Evolutionary conservation across 2,329 filamentous ascomycete genomes (phyloP).

Genomic region (Claviceps africana): DNA sequence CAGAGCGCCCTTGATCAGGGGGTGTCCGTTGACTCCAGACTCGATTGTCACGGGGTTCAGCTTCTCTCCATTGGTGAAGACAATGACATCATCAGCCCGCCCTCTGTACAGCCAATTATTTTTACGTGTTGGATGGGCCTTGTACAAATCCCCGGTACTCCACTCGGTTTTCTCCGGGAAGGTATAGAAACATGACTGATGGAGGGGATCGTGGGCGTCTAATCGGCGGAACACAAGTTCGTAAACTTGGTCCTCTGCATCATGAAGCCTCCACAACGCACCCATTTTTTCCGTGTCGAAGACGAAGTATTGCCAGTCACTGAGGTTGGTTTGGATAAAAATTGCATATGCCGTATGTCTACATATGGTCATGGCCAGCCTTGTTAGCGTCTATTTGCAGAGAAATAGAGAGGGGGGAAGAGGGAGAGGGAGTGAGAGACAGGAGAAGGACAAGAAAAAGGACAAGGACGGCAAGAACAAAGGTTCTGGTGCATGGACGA

Average conservation of each 20-base stretch:
- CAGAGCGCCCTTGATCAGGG: conserved; percentile 16
- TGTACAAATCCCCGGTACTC: conserved; percentile 23
- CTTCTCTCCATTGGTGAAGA: conserved; percentile 28
- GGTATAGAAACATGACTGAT: conserved; percentile 22
- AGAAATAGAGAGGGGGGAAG: not conserved
- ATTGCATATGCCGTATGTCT: conserved; percentile 22
- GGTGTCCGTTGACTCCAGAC: conserved; percentile 15
- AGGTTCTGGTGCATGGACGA: too few species aligned
- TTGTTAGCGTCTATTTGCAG: not conserved
- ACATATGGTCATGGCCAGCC: too few species aligned
- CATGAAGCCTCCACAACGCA: conserved; percentile 22
- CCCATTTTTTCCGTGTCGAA: conserved; percentile 27
- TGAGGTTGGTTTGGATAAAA: conserved; percentile 18
- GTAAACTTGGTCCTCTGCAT: conserved; percentile 5
- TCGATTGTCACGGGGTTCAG: conserved; percentile 27
- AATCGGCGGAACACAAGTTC: conserved; percentile 25
- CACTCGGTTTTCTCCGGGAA: conserved; percentile 22
- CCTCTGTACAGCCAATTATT: conserved; percentile 22
- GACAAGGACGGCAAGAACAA: too few species aligned
- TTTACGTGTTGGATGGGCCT: conserved; percentile 18
- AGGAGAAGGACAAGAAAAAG: too few species aligned
- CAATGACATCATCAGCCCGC: conserved; percentile 26
- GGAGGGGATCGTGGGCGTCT: conserved; percentile 19
- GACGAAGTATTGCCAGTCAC: conserved; percentile 30
- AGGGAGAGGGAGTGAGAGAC: too few species aligned